phyloP scores from a whole-genome alignment of 768 basidiomycete genomes.

The Macrocybe gigantea region DNA sequence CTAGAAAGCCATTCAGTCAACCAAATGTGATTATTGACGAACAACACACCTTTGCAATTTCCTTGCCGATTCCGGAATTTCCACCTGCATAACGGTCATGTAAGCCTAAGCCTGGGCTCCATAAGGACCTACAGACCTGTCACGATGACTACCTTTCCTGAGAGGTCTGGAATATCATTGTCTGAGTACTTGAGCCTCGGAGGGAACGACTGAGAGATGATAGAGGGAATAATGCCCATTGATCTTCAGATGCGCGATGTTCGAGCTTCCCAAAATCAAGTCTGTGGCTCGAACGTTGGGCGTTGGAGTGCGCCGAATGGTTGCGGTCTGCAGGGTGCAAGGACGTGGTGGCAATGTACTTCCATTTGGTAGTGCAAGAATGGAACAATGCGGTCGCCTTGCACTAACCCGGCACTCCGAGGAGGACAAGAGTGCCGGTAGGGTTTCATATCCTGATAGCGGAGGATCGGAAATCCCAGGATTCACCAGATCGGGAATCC shows the following conservation, averaged over 20 bases:
- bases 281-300: no score
- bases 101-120: not conserved
- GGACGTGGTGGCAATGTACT: constrained; percentile 27
- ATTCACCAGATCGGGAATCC: no score
- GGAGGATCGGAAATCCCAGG: no score
- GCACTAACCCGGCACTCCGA: constrained; percentile 19
- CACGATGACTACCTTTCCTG: constrained; percentile 28
- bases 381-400: no score
- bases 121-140: constrained; percentile 12
- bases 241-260: constrained; percentile 30
- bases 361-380: no score
- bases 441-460: no score
- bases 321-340: no score
- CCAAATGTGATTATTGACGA: no score
- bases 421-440: constrained; percentile 73
- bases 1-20: constrained; percentile 1
- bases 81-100: constrained; percentile 18
- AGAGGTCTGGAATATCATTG: constrained; percentile 27
- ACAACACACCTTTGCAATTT: constrained; percentile 13
- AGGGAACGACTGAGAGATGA: constrained; percentile 8
- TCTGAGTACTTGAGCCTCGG: constrained; percentile 16
- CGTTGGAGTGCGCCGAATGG: no score
- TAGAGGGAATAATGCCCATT: no score
- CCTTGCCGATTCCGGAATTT: constrained; percentile 33
- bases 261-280: no score